Evolutionary conservation across 441 rosid species (phyloP).

Genomic region (Adansonia gregorii): DNA sequence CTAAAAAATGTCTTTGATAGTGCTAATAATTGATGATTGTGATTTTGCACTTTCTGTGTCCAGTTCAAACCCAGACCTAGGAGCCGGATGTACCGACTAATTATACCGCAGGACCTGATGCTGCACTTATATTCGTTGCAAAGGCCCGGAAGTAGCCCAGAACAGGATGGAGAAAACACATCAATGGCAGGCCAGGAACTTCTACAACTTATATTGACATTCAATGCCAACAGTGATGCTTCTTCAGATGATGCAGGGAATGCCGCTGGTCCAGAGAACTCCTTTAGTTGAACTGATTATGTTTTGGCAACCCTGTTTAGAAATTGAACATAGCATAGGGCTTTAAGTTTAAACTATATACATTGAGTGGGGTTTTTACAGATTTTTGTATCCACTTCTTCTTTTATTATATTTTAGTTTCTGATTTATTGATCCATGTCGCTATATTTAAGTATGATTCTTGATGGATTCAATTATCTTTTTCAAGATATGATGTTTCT

Average conservation of each 20-base stretch:
- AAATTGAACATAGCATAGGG: slow-evolving; percentile 30
- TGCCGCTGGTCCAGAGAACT: slow-evolving; percentile 49
- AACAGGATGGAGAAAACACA: slow-evolving; percentile 43
- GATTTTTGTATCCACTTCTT: not conserved
- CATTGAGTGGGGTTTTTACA: not conserved
- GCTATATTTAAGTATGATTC: too few relatives aligned
- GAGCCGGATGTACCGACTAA: slow-evolving; percentile 57
- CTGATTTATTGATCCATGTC: not conserved
- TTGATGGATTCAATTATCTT: too few relatives aligned
- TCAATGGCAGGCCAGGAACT: slow-evolving; percentile 49
- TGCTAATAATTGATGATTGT: slow-evolving; percentile 31
- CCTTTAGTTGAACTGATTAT: slow-evolving; percentile 39
- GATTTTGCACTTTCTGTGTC: slow-evolving; percentile 53
- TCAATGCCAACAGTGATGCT: slow-evolving; percentile 45
- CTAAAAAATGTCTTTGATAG: slow-evolving; percentile 28
- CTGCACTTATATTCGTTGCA: slow-evolving; percentile 61
- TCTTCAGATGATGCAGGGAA: slow-evolving; percentile 44
- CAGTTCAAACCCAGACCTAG: slow-evolving; percentile 64
- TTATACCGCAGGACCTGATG: slow-evolving; percentile 67
- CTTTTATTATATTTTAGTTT: slow-evolving; percentile 6
- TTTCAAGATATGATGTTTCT: too few relatives aligned
- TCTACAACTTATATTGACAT: slow-evolving; percentile 48
- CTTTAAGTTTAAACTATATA: not conserved
- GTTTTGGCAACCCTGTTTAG: slow-evolving; percentile 4
- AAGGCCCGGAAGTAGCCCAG: slow-evolving; percentile 45